Percentiles rank a stretch among this genome's conserved stretches.
Conservation (phyloP, 495 filamentous ascomycete species). For the Penicillium atrosanguineum region DNA sequence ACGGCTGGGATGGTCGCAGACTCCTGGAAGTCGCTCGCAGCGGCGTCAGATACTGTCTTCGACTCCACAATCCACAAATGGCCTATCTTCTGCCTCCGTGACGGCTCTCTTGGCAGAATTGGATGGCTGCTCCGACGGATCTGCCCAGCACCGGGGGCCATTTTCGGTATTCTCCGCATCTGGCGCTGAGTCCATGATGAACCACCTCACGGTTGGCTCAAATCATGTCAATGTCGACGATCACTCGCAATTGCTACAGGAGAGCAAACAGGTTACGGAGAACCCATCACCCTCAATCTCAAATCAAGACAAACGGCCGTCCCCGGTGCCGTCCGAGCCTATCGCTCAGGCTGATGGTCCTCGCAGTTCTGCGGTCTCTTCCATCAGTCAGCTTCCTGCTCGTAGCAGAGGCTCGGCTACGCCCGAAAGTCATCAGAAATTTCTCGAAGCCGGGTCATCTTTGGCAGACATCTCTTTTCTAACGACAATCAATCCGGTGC, state of each 20-base stretch:
- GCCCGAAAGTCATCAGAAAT: neutral
- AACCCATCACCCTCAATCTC: neutral
- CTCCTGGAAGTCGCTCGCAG: slow-evolving; percentile 17
- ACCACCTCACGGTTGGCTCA: neutral
- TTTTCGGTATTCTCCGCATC: slow-evolving; percentile 26
- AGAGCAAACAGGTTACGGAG: too few relatives aligned
- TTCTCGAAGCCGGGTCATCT: neutral
- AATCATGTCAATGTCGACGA: neutral
- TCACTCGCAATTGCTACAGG: too few relatives aligned
- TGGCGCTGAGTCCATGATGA: neutral
- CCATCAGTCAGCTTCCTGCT: neutral
- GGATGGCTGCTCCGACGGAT: slow-evolving; percentile 17
- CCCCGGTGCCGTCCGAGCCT: neutral
- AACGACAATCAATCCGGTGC: slow-evolving; percentile 5
- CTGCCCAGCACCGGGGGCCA: slow-evolving; percentile 20
- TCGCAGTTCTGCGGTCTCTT: neutral
- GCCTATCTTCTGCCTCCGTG: slow-evolving; percentile 20
- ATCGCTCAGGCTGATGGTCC: neutral
- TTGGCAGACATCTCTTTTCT: neutral
- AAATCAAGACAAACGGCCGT: neutral
- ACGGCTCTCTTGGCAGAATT: slow-evolving; percentile 18
- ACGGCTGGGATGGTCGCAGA: slow-evolving; percentile 25
- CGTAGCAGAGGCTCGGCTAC: neutral
- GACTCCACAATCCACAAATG: slow-evolving; percentile 2
- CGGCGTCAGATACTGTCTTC: slow-evolving; percentile 16